Base-by-base conservation (phyloP, 2,329 filamentous ascomycete species). In the Phialocephala sp. region DNA sequence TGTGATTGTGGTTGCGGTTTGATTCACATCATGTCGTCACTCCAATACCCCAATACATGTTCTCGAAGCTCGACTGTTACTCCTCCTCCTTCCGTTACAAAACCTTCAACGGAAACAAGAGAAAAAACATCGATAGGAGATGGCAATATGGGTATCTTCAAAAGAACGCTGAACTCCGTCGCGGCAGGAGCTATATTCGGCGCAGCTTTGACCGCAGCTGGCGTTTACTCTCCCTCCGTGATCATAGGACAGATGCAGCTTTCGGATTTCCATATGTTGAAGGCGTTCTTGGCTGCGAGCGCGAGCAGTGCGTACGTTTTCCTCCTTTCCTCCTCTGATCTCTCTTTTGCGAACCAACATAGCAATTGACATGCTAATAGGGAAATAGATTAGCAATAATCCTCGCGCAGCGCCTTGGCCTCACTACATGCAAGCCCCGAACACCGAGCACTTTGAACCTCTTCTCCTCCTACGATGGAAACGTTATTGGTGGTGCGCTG, bases 241-340 rank as follows among this genome's bases (percentile, higher is more conserved):
- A 88, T 91, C 70, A 76, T 86, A 64, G 78, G 80, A 9, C 89
- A 91, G 78, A 83, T 91, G 78, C 81, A 79, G 27, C 79, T 90
- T 55, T 77, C 82, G 57, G 83, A 89, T 73, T 90, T 85, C 76
- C 87, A 88, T 74, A 91, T 91, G 88, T 74, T 89, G 36, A 84
- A 89, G 76, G 82, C 83, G 11, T 91, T 91, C 71, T 76, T 91
- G 4, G 82, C 85, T 1, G 89, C 88, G 3, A 86, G 86, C 11
- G 87, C 85, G 32, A 82, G 80, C 70, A 89, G 86, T 77, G 84
- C 85, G 85, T 89, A 81, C 75, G 86, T 79, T 52, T 39, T 37
- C 47, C 55, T 20, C 5, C 14, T 11, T 22, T 56, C 60, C 22
- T 32, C 14, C 27, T 15, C 12, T 22, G 43, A 11, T 39, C n/a